These are phyloP conservation scores for Penicillium sp. DNA, from an alignment of 2,329 filamentous ascomycete genomes.

Conservation along the genomic window DNA sequence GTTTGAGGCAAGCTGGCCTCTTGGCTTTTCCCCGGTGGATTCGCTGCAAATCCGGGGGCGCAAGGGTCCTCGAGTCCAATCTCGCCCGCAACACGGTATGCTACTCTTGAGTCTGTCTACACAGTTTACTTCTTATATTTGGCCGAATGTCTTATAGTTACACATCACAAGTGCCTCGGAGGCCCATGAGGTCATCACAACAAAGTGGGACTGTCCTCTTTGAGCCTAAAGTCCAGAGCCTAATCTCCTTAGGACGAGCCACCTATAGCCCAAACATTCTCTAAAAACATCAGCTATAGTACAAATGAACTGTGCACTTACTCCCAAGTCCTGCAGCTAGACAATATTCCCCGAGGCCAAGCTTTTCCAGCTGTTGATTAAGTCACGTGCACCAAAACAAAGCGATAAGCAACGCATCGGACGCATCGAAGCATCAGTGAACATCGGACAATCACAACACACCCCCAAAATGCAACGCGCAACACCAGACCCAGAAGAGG, in stretches of 20 bases:
- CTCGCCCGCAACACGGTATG: background rate
- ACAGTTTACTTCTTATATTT: too few relatives aligned
- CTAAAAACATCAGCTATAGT: too few relatives aligned
- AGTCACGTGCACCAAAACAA: conserved; percentile 7
- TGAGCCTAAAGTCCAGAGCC: too few relatives aligned
- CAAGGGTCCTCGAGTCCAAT: background rate
- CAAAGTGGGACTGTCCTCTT: too few relatives aligned
- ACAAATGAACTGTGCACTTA: too few relatives aligned
- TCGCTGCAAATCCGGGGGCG: conserved; percentile 7
- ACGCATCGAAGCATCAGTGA: too few relatives aligned
- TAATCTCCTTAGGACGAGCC: too few relatives aligned
- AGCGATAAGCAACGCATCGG: background rate
- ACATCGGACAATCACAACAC: background rate
- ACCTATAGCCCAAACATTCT: too few relatives aligned
- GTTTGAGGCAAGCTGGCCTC: conserved; percentile 14
- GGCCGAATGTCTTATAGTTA: too few relatives aligned
- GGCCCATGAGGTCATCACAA: too few relatives aligned
- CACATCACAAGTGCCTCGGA: too few relatives aligned
- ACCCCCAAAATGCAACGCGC: background rate
- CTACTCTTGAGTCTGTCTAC: background rate
- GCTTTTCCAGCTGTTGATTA: background rate
- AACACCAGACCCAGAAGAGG: conserved; percentile 24
- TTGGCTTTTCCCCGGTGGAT: conserved; percentile 6
- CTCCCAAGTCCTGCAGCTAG: background rate
- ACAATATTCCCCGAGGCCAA: background rate